Evolutionary conservation across 371 early-diverging fungal genomes (phyloP).

Genomic region (Dinochytrium kinnereticum): DNA sequence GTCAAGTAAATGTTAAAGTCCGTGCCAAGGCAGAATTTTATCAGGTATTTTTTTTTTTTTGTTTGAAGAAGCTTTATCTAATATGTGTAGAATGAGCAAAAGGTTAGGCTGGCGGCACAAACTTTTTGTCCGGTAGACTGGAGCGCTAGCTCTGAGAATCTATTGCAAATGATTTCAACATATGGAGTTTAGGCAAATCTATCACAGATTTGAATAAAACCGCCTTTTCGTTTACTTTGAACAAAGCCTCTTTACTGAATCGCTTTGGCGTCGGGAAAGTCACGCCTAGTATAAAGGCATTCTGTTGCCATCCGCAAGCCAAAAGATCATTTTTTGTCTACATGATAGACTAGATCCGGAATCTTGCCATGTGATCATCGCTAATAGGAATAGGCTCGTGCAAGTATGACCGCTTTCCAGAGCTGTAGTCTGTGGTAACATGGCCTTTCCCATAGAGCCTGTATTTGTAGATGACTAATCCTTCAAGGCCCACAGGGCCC

Average conservation of each 20-base stretch:
- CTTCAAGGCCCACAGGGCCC: slow-evolving; percentile 96
- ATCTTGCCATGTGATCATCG: slow-evolving; percentile 3
- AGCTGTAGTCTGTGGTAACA: slow-evolving; percentile 74
- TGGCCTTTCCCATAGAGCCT: slow-evolving; percentile 91
- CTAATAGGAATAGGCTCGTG: slow-evolving; percentile 52
- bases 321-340: no score
- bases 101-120: not conserved
- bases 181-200: not conserved
- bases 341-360: slow-evolving; percentile 15
- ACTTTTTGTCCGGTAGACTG: not conserved
- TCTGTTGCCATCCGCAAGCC: no score
- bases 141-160: not conserved
- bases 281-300: no score
- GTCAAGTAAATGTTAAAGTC: slow-evolving; percentile 71
- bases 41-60: slow-evolving; percentile 58
- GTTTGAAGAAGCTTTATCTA: slow-evolving; percentile 24
- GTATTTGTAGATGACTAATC: slow-evolving; percentile 96
- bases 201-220: no score
- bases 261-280: no score
- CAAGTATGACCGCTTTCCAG: slow-evolving; percentile 73
- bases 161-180: not conserved
- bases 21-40: slow-evolving; percentile 83
- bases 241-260: no score
- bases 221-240: no score
- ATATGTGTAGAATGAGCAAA: slow-evolving; percentile 3